Base-by-base conservation (phyloP, 139 green algal species). In the Chlamydomonas incerta region DNA sequence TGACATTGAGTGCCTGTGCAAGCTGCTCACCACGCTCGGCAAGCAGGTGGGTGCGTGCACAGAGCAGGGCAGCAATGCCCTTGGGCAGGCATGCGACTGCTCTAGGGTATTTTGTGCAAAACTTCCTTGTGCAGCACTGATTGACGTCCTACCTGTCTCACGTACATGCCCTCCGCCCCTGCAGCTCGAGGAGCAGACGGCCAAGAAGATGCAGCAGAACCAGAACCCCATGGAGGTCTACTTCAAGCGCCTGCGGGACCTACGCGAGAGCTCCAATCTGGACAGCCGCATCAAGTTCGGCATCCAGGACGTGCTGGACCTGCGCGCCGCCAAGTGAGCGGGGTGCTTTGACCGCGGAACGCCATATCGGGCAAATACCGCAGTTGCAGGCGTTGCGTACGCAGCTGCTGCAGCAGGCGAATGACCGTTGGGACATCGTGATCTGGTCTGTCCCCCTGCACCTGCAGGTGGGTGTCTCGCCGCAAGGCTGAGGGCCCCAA, bases 1-100 rank as follows among this genome's bases (percentile, higher is more conserved):
- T 91, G 96, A 98, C 67, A 91, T 99, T 18, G 98, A 99, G 94
- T 98, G 96, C 85, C 88, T 99, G 58, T 98, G 94, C 92, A 98
- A 99, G 92, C 95, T 99, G 87, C 80, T 99, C 71, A 88, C 80
- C 57, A 99, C 97, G 9, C 89, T 97, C 14, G 96, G 96, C 31
- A 68, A 81, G 29, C 87, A 92, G 81, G 88, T 98, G 73, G 80
- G 77, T 28, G n/a, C n/a, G n/a, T n/a, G n/a, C n/a, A n/a, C n/a
- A n/a, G n/a, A n/a, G n/a, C n/a, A n/a, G n/a, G n/a, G n/a, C n/a
- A n/a, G n/a, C n/a, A n/a, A n/a, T n/a, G n/a, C n/a, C n/a, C n/a
- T n/a, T n/a, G n/a, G n/a, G n/a, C n/a, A n/a, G n/a, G n/a, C n/a
- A n/a, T n/a, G n/a, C n/a, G n/a, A n/a, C n/a, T n/a, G n/a, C n/a